Percentiles rank a stretch among this genome's conserved stretches.
phyloP scores from a whole-genome alignment of 139 green algal genomes.

The Micractinium sp. region DNA sequence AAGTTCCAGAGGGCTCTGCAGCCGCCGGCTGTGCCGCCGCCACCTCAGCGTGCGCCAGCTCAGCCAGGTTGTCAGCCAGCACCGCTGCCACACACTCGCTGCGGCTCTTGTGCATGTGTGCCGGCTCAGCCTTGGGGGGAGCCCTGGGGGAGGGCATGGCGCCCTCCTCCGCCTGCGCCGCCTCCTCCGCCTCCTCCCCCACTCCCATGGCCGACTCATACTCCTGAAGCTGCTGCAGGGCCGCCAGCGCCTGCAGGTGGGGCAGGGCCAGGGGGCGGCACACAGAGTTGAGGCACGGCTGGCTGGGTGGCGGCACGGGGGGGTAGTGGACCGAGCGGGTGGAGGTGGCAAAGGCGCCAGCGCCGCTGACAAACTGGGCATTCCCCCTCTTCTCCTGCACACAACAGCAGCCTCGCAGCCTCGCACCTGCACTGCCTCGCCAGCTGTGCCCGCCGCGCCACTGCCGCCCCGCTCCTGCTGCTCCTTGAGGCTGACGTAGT shows the following conservation, averaged over 20 bases:
- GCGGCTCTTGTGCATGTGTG: constrained; percentile 8
- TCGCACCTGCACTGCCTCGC: background rate
- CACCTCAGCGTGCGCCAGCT: background rate
- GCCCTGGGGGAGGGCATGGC: too few relatives aligned
- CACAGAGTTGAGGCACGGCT: background rate
- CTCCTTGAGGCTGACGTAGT: constrained; percentile 13
- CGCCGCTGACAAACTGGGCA: background rate
- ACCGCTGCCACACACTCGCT: background rate
- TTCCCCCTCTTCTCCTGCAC: background rate
- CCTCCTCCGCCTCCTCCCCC: constrained; percentile 1
- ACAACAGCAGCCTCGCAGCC: background rate
- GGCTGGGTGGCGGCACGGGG: background rate
- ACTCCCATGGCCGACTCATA: constrained; percentile 4
- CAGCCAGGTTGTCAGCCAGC: background rate
- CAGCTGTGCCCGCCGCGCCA: too few relatives aligned
- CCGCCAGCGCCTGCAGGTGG: constrained; percentile 8
- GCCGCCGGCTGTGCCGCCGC: background rate
- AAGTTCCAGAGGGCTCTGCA: too few relatives aligned
- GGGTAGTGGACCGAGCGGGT: too few relatives aligned
- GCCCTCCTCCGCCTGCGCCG: background rate
- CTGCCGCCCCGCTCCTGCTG: background rate
- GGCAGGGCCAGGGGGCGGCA: background rate
- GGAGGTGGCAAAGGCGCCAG: too few relatives aligned
- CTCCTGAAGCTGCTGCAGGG: constrained; percentile 15
- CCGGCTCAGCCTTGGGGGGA: background rate